These are phyloP conservation scores for Russula sp. DNA, from an alignment of 768 basidiomycete species.

Conservation along the genomic window DNA sequence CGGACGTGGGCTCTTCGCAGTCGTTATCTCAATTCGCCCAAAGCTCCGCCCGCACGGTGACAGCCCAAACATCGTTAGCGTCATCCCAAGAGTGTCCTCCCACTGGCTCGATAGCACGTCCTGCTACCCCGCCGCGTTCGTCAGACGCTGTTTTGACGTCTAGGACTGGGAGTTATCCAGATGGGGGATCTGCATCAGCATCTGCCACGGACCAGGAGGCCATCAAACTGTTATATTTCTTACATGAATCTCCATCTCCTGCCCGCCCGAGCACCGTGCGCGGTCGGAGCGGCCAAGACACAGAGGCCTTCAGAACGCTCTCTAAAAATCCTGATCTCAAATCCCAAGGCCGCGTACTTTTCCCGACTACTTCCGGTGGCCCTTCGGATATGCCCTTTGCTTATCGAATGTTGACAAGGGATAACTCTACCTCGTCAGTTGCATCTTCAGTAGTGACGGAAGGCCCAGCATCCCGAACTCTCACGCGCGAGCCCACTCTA, in stretches of 20 bases:
- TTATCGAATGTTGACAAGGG: slow-evolving; percentile 27
- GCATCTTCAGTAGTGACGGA: slow-evolving; percentile 26
- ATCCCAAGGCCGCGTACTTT: slow-evolving; percentile 64
- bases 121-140: slow-evolving; percentile 35
- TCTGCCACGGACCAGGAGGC: slow-evolving; percentile 65
- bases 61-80: slow-evolving; percentile 35
- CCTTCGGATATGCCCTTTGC: slow-evolving; percentile 14
- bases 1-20: slow-evolving; percentile 56
- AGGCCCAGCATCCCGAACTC: slow-evolving; percentile 2
- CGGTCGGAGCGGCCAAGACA: slow-evolving; percentile 43
- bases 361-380: slow-evolving; percentile 37
- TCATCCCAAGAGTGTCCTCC: slow-evolving; percentile 40
- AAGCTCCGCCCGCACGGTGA: slow-evolving; percentile 53
- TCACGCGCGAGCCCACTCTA: slow-evolving; percentile 15
- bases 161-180: slow-evolving; percentile 23
- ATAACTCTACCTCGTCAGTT: slow-evolving; percentile 38
- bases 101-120: slow-evolving; percentile 27
- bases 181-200: slow-evolving; percentile 35
- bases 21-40: slow-evolving; percentile 62
- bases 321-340: slow-evolving; percentile 46
- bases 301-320: slow-evolving; percentile 51
- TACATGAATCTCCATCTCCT: slow-evolving; percentile 82
- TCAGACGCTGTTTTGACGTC: slow-evolving; percentile 23
- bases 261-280: slow-evolving; percentile 51
- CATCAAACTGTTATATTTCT: slow-evolving; percentile 78